Conservation (phyloP, 2,329 filamentous ascomycete genomes). For the Biscogniauxia mediterranea region DNA sequence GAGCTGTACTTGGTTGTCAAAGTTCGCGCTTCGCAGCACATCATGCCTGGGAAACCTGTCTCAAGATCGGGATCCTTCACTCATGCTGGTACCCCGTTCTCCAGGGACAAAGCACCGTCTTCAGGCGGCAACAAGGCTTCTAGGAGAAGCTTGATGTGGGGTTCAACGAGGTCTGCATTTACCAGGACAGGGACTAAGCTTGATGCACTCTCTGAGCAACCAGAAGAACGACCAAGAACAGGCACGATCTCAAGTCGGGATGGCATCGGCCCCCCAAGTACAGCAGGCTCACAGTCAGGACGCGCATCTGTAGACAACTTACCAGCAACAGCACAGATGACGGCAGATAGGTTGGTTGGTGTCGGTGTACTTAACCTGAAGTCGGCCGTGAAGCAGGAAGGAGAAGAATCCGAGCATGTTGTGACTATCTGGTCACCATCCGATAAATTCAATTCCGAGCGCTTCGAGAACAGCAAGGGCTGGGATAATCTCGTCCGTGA, state of each 20-base stretch:
- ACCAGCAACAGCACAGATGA: slow-evolving; percentile 39
- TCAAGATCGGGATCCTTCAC: slow-evolving; percentile 51
- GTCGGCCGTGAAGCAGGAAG: slow-evolving; percentile 66
- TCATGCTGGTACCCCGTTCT: slow-evolving; percentile 36
- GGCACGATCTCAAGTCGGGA: slow-evolving; percentile 44
- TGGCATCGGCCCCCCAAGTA: slow-evolving; percentile 48
- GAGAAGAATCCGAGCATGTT: slow-evolving; percentile 72
- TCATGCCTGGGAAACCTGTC: slow-evolving; percentile 45
- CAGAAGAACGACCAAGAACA: slow-evolving; percentile 38
- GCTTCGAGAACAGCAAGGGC: slow-evolving; percentile 58
- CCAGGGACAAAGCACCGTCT: slow-evolving; percentile 51
- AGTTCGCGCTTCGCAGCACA: slow-evolving; percentile 61
- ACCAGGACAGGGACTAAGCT: slow-evolving; percentile 54
- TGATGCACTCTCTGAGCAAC: slow-evolving; percentile 55
- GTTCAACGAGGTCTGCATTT: slow-evolving; percentile 52
- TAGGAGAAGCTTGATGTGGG: slow-evolving; percentile 69
- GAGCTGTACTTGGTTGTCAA: slow-evolving; percentile 84
- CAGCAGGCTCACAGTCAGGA: slow-evolving; percentile 51
- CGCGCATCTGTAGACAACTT: slow-evolving; percentile 36
- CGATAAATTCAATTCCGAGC: slow-evolving; percentile 52
- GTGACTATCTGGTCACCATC: slow-evolving; percentile 74
- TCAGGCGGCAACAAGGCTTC: slow-evolving; percentile 52
- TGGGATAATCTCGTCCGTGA: slow-evolving; percentile 74
- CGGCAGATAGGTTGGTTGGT: slow-evolving; percentile 67
- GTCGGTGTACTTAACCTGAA: slow-evolving; percentile 78